Evolutionary conservation across 176 grass and related monocot species (phyloP).

Genomic region (Oropetium thomaeum): DNA sequence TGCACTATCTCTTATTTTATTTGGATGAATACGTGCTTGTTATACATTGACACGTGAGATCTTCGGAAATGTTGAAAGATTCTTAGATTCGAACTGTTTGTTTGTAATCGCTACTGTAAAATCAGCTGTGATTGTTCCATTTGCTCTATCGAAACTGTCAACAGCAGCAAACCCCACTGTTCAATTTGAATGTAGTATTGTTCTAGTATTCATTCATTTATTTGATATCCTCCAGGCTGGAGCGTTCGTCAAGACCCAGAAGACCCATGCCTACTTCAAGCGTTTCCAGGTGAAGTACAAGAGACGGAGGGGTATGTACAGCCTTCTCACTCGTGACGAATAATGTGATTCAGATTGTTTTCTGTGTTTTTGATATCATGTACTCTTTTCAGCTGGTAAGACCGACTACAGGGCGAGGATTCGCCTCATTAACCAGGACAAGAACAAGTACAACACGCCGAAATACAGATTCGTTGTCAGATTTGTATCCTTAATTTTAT

Average conservation of each 20-base stretch:
- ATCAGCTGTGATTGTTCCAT: not conserved
- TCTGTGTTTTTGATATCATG: not conserved
- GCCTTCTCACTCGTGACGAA: not conserved
- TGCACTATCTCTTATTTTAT: not conserved
- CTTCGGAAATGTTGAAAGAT: not conserved
- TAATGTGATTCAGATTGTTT: no score
- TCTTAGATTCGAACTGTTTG: not conserved
- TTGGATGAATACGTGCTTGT: not conserved
- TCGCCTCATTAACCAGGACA: slow-evolving; percentile 74
- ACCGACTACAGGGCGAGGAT: slow-evolving; percentile 76
- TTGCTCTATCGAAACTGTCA: not conserved
- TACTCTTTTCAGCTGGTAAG: slow-evolving; percentile 49
- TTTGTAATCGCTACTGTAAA: not conserved
- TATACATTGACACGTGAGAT: not conserved
- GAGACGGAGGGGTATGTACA: slow-evolving; percentile 68
- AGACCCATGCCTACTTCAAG: slow-evolving; percentile 65
- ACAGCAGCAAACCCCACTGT: not conserved
- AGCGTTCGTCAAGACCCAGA: slow-evolving; percentile 64
- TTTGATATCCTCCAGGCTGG: slow-evolving; percentile 4
- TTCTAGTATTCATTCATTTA: not conserved
- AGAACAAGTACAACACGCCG: slow-evolving; percentile 79
- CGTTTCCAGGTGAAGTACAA: slow-evolving; percentile 81
- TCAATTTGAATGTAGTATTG: not conserved
- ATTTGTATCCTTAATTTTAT: slow-evolving; percentile 53
- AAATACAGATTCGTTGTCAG: slow-evolving; percentile 77